Conservation (phyloP, 2,329 filamentous ascomycete species). For the Paecilomyces dactylethromorphus region DNA sequence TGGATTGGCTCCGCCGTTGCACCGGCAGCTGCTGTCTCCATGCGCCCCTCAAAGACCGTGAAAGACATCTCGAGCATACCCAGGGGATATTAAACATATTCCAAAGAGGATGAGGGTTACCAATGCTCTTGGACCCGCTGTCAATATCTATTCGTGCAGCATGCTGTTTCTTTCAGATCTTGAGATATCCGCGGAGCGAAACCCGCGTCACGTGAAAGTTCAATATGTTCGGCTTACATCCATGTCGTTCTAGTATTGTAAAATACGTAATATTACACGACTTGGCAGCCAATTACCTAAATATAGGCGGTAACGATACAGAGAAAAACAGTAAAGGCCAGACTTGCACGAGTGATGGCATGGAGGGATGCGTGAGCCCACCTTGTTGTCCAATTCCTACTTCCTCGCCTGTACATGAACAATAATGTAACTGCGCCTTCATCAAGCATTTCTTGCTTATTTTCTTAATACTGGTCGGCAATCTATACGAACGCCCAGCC, state of each 20-base stretch:
- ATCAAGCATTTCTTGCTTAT: background rate
- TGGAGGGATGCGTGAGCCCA: background rate
- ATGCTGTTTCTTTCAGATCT: background rate
- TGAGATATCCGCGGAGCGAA: background rate
- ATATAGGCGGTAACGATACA: background rate
- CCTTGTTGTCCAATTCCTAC: background rate
- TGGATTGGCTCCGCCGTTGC: constrained; percentile 20
- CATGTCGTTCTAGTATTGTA: background rate
- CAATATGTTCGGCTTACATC: background rate
- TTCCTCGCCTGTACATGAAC: background rate
- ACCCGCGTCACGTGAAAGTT: background rate
- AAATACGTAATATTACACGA: background rate
- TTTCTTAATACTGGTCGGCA: background rate
- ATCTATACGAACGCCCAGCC: background rate
- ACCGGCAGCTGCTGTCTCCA: constrained; percentile 14
- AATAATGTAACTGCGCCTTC: constrained; percentile 7
- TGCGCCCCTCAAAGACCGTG: constrained; percentile 28
- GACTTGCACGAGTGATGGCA: constrained; percentile 14
- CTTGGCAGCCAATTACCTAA: background rate
- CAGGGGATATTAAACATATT: constrained; percentile 36
- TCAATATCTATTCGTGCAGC: background rate
- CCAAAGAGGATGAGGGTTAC: constrained; percentile 6
- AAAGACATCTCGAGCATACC: constrained; percentile 44
- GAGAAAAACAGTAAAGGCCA: constrained; percentile 30
- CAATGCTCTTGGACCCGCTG: background rate